Evolutionary conservation across 495 filamentous ascomycete genomes (phyloP).

Genomic region (Physcia stellaris): DNA sequence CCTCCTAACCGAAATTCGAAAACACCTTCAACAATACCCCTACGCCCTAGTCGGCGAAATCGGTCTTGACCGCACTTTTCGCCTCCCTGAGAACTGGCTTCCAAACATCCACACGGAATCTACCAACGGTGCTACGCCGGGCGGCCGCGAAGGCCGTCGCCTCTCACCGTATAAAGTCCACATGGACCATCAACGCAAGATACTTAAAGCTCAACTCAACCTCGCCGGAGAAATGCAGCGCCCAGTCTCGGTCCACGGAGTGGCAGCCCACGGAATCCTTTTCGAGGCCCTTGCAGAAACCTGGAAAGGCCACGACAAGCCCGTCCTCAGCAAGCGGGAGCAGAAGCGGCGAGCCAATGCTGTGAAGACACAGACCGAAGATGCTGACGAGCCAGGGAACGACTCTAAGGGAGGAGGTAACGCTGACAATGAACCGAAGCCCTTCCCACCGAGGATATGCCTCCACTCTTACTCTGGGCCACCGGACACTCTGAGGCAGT

Average conservation of each 20-base stretch:
- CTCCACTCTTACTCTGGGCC: conserved; percentile 87
- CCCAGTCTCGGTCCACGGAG: conserved; percentile 79
- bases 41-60: conserved; percentile 74
- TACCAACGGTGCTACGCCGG: conserved; percentile 52
- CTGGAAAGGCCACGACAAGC: conserved; percentile 74
- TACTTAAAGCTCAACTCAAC: conserved; percentile 71
- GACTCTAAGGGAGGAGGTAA: too few species aligned
- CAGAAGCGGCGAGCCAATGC: conserved; percentile 26
- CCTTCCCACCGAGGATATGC: conserved; percentile 83
- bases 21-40: conserved; percentile 47
- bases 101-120: conserved; percentile 34
- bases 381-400: conserved; percentile 10
- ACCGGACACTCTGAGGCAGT: conserved; percentile 63
- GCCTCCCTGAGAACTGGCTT: conserved; percentile 56
- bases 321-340: conserved; percentile 50
- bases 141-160: conserved; percentile 64
- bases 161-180: conserved; percentile 65
- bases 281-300: conserved; percentile 59
- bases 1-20: conserved; percentile 50
- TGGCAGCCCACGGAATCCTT: conserved; percentile 75
- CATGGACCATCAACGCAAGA: conserved; percentile 59
- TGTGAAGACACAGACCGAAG: conserved; percentile 23
- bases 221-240: conserved; percentile 72
- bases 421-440: too few species aligned
- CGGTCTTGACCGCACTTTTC: conserved; percentile 74